Evolutionary conservation across 345 rosid species (phyloP).

Genomic region (Brassica napus): Da-Ae NC_063439.1:23336501-23337000

Average conservation of each 20-base stretch:
- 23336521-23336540: not conserved
- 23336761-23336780: conserved; percentile 30
- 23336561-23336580: too few relatives aligned
- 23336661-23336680: not conserved
- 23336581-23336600: not conserved
- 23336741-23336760: conserved; percentile 12
- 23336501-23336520: not conserved
- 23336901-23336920: conserved; percentile 8
- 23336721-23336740: conserved; percentile 23
- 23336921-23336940: not conserved
- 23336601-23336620: not conserved
- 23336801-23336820: conserved; percentile 29
- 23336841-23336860: conserved; percentile 17
- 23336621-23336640: not conserved
- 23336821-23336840: conserved; percentile 21
- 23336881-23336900: conserved; percentile 6
- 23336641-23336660: conserved; percentile 8
- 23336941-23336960: not conserved
- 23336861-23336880: conserved; percentile 1
- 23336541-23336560: not conserved
- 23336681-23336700: not conserved
- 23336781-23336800: conserved; percentile 27
- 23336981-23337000: not conserved
- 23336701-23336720: conserved; percentile 18
- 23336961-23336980: not conserved